These are phyloP conservation scores for Pisolithus albus DNA, from an alignment of 768 basidiomycete species.

Conservation along the genomic window DNA sequence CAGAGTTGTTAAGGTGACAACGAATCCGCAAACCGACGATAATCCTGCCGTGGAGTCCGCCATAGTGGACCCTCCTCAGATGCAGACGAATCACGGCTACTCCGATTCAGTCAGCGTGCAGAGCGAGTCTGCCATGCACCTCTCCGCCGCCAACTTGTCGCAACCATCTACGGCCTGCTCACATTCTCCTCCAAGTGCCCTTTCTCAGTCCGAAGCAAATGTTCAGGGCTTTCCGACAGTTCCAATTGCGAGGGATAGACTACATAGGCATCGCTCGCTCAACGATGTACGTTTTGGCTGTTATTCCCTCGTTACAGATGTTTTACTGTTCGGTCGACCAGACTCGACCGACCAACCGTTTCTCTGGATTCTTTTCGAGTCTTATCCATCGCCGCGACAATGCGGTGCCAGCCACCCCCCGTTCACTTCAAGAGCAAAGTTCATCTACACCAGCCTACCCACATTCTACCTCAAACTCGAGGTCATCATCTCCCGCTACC, in stretches of 20 bases:
- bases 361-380: constrained; percentile 81
- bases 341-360: constrained; percentile 60
- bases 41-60: constrained; percentile 26
- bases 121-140: constrained; percentile 51
- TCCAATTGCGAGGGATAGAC: constrained; percentile 30
- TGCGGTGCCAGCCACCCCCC: constrained; percentile 19
- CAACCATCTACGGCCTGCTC: constrained; percentile 30
- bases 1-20: constrained; percentile 23
- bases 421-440: constrained; percentile 30
- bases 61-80: constrained; percentile 31
- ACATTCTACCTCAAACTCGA: constrained; percentile 35
- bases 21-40: constrained; percentile 19
- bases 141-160: constrained; percentile 34
- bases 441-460: constrained; percentile 20
- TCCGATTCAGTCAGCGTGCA: constrained; percentile 52
- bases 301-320: constrained; percentile 1
- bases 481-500: constrained; percentile 46
- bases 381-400: constrained; percentile 69
- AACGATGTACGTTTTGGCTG: constrained; percentile 43
- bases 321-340: constrained; percentile 21
- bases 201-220: constrained; percentile 1
- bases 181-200: constrained; percentile 6
- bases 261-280: constrained; percentile 43
- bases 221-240: constrained; percentile 12
- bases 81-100: constrained; percentile 32